These are phyloP conservation scores for Penicillium brevicompactum DNA, from an alignment of 2,329 filamentous ascomycete species.

Conservation along the genomic window DNA sequence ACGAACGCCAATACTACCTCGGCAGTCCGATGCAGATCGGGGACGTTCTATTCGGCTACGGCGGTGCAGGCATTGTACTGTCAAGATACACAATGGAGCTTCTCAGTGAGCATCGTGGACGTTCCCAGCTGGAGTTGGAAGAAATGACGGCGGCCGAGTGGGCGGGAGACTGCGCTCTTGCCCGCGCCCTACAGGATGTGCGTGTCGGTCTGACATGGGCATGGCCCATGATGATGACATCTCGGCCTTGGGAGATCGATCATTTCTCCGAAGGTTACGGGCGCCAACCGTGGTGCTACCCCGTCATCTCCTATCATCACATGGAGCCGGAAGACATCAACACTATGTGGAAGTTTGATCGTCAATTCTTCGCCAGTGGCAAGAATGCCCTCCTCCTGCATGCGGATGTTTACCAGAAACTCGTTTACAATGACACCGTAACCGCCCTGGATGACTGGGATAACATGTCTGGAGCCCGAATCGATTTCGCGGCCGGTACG, in stretches of 20 bases:
- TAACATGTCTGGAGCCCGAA: constrained; percentile 21
- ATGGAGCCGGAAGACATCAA: constrained; percentile 44
- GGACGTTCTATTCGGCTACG: constrained; percentile 52
- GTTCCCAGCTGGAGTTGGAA: constrained; percentile 46
- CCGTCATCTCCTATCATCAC: constrained; percentile 53
- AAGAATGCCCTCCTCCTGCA: constrained; percentile 29
- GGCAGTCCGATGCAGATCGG: constrained; percentile 56
- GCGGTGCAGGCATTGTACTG: constrained; percentile 54
- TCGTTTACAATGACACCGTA: constrained; percentile 18
- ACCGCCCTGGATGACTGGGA: constrained; percentile 27
- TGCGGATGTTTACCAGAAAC: constrained; percentile 29
- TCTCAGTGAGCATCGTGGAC: constrained; percentile 38
- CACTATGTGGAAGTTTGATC: constrained; percentile 48
- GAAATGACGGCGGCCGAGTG: constrained; percentile 45
- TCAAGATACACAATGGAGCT: constrained; percentile 49
- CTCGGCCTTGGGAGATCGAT: constrained; percentile 43
- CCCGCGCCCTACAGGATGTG: constrained; percentile 46
- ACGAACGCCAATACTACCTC: constrained; percentile 50
- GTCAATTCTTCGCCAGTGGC: constrained; percentile 59
- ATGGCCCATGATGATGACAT: constrained; percentile 49
- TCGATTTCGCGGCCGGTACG: constrained; percentile 19
- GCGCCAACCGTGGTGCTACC: constrained; percentile 51
- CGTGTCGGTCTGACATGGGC: constrained; percentile 46
- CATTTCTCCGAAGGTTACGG: constrained; percentile 39
- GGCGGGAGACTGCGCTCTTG: constrained; percentile 53